phyloP scores from a whole-genome alignment of 441 rosid genomes.

The Breynia disticha region DNA sequence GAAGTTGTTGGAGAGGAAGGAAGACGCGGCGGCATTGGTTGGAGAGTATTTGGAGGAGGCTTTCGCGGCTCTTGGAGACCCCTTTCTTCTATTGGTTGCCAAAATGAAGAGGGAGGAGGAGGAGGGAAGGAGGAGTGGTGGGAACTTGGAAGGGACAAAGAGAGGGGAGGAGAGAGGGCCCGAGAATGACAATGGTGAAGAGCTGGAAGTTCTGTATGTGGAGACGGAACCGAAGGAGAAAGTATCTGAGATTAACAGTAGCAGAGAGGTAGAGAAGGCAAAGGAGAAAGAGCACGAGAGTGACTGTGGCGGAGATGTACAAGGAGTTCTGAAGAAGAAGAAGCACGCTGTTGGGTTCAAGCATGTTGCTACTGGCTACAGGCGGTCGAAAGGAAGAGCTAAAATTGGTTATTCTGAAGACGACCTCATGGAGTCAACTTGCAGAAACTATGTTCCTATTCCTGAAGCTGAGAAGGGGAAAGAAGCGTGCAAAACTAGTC shows the following conservation, averaged over 20 bases:
- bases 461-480: constrained; percentile 26
- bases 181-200: too few species aligned
- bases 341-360: constrained; percentile 12
- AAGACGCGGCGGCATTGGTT: constrained; percentile 23
- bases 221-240: too few species aligned
- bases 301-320: not conserved
- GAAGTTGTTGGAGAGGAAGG: constrained; percentile 20
- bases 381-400: constrained; percentile 12
- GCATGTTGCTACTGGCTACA: constrained; percentile 7
- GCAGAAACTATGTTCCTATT: constrained; percentile 13
- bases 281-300: not conserved
- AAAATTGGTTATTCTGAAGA: constrained; percentile 19
- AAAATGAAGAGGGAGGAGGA: constrained; percentile 11
- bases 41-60: constrained; percentile 32
- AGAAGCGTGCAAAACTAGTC: constrained; percentile 31
- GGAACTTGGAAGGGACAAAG: too few species aligned
- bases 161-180: too few species aligned
- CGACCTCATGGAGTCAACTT: not conserved
- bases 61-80: constrained; percentile 20
- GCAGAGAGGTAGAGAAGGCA: too few species aligned
- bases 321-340: not conserved
- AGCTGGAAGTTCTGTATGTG: too few species aligned
- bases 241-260: too few species aligned
- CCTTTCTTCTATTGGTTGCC: constrained; percentile 21
- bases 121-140: too few species aligned